Evolutionary conservation across 2,329 filamentous ascomycete species (phyloP).

Genomic region (Phialocephala sp.): DNA sequence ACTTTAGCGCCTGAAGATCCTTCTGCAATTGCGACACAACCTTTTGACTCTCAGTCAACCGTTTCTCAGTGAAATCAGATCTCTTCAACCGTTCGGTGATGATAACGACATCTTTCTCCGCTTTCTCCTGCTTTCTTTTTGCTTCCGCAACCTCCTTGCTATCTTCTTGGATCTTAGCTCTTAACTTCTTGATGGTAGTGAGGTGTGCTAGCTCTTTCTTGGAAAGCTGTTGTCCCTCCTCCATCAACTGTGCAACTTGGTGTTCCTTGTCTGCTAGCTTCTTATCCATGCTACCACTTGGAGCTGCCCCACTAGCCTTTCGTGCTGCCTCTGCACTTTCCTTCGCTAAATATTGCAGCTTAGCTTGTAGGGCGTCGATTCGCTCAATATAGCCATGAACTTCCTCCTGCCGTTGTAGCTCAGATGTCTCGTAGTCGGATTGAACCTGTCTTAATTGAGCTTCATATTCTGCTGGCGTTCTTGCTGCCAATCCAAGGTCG

Average conservation of each 20-base stretch:
- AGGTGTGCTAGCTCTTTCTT: constrained; percentile 86
- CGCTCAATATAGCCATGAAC: constrained; percentile 83
- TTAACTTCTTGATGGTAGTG: constrained; percentile 81
- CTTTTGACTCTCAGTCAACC: constrained; percentile 58
- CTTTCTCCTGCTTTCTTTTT: constrained; percentile 63
- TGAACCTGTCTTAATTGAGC: constrained; percentile 46
- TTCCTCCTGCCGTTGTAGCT: constrained; percentile 74
- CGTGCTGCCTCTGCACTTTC: constrained; percentile 79
- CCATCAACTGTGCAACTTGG: constrained; percentile 85
- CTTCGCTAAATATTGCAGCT: constrained; percentile 85
- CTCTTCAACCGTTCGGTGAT: constrained; percentile 55
- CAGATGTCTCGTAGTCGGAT: constrained; percentile 39
- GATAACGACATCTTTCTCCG: constrained; percentile 54
- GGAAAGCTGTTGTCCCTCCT: constrained; percentile 89
- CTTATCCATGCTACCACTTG: constrained; percentile 71
- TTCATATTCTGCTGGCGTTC: constrained; percentile 46
- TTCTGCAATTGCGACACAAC: constrained; percentile 56
- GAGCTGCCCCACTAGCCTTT: constrained; percentile 65
- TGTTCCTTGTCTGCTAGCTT: constrained; percentile 89
- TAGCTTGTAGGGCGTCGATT: constrained; percentile 90
- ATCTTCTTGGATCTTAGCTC: constrained; percentile 66
- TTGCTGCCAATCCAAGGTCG: constrained; percentile 15
- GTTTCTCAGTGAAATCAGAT: constrained; percentile 61
- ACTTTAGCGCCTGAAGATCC: constrained; percentile 65
- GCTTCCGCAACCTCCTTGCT: constrained; percentile 69